Base-by-base conservation (phyloP, 176 grass and related monocot species). In the Phoenix roebelenii region DNA sequence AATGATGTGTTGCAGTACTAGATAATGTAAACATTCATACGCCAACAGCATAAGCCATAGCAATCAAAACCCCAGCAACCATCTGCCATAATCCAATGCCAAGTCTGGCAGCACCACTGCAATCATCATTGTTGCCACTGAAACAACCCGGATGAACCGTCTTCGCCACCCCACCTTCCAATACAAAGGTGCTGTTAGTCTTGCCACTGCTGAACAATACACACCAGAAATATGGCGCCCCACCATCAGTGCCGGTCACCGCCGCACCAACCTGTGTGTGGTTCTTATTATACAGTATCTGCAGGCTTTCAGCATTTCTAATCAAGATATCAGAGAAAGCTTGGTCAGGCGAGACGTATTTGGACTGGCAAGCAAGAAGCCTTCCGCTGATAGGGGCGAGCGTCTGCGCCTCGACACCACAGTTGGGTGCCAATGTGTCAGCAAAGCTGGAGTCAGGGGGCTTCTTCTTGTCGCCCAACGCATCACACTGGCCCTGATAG, bases 191-290 rank as follows among this genome's bases (percentile, higher is more conserved):
- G 67, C 69, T 74, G 7, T 80, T 76, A 0, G 84, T 54, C 70
- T 85, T 98, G 51, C 84, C 87, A 9, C 58, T 73, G 25, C 93
- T 98, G 76, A 98, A 92, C 23, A 98, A 44, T 60, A 98, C 56
- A 18, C 93, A 97, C 81, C 81, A 97, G 32, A 97, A 97, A 72
- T 97, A 92, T 0, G 87, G 93, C 0, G 78, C 66, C 1, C 63
- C 60, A 2, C 76, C 64, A 18, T 86, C 85, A 0, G 73, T 98
- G 25, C 87, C 84, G 3, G 60, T 92, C 23, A 89, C 76, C 3
- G 87, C 87, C 1, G 84, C 84, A 15, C 84, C 93, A 15, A 92
- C 70, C 72, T 91, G 69, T 0, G 78, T 83, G 66, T 98, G 87
- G 70, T 88, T 98, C 74, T 88, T 98, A 70, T 60, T 64, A 17